Percentiles rank a stretch among this genome's conserved stretches.
Evolutionary conservation across 163 green algal species (phyloP).

Genomic region (Scenedesmus sp.): DNA sequence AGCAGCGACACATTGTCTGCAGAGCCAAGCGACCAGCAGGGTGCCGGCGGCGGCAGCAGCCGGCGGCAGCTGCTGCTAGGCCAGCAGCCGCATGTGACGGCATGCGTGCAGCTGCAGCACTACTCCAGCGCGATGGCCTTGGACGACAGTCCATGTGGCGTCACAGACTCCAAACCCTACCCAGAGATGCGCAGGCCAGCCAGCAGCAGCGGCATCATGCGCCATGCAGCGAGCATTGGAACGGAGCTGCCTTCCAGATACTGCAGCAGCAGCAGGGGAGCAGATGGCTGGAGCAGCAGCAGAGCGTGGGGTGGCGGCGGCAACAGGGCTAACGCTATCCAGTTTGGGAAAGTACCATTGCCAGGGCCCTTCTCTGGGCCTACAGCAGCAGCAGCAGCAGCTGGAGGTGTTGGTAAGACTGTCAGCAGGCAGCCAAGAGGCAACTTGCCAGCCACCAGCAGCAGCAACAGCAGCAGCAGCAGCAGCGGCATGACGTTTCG

Average conservation of each 20-base stretch:
- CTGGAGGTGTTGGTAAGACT: neutral
- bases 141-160: neutral
- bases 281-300: neutral
- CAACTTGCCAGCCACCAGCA: neutral
- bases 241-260: neutral
- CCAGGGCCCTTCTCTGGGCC: neutral
- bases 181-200: neutral
- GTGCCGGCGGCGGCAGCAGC: neutral
- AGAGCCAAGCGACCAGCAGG: neutral
- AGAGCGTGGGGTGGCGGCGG: neutral
- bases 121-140: neutral
- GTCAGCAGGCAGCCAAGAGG: neutral
- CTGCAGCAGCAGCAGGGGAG: neutral
- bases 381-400: neutral
- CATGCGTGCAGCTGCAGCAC: conserved; percentile 20
- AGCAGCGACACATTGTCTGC: neutral
- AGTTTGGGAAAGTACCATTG: neutral
- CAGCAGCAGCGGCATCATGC: neutral
- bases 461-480: neutral
- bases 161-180: neutral
- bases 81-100: neutral
- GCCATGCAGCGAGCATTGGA: conserved; percentile 8
- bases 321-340: neutral
- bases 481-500: neutral
- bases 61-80: neutral